Conservation (phyloP, 352 stramenopile species). For the Phytophthora podocarpi region DNA sequence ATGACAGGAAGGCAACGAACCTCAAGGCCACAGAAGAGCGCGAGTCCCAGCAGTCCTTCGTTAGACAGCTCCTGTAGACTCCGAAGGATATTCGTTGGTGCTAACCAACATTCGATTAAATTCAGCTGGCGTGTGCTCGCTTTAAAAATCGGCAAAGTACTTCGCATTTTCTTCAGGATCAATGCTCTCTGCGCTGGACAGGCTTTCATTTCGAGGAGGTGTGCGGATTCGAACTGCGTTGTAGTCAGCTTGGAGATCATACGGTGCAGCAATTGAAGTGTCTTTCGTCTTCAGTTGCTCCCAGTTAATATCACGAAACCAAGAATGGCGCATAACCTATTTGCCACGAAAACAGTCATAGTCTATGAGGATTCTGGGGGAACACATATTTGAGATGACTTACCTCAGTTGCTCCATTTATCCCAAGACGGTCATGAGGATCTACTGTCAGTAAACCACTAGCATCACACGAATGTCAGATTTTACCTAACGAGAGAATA, state of each 20-base stretch:
- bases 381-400: neutral
- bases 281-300: constrained; percentile 25
- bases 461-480: neutral
- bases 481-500: neutral
- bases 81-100: no score
- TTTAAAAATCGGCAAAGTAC: constrained; percentile 76
- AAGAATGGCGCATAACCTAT: constrained; percentile 66
- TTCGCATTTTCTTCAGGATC: constrained; percentile 68
- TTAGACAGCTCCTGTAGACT: constrained; percentile 35
- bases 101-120: no score
- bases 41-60: constrained; percentile 49
- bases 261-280: constrained; percentile 20
- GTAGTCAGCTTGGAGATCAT: constrained; percentile 45
- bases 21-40: constrained; percentile 58
- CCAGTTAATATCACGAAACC: constrained; percentile 71
- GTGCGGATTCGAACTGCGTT: constrained; percentile 9
- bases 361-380: neutral
- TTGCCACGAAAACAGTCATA: neutral
- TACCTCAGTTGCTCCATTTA: constrained; percentile 42
- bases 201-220: constrained; percentile 5
- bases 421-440: constrained; percentile 49
- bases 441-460: constrained; percentile 37
- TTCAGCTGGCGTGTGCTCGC: no score
- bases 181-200: constrained; percentile 78
- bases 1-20: constrained; percentile 44